Conservation (phyloP, 495 filamentous ascomycete genomes). For the Neurospora sp. region DNA sequence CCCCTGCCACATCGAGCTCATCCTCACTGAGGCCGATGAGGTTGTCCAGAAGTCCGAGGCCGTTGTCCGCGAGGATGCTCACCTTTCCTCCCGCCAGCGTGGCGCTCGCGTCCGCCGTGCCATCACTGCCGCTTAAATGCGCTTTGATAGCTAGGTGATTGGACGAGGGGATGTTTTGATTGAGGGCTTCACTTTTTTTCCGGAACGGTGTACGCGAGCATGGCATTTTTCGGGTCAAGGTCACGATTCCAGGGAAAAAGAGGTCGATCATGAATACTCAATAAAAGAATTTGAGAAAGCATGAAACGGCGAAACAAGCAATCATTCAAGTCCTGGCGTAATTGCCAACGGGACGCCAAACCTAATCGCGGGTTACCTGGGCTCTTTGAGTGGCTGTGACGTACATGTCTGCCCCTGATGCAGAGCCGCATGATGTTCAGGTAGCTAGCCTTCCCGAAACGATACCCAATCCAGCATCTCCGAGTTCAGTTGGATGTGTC, state of each 20-base stretch:
- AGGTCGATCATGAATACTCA: slow-evolving; percentile 30
- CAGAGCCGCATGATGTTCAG: neutral
- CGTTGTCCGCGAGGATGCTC: slow-evolving; percentile 48
- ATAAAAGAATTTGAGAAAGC: slow-evolving; percentile 26
- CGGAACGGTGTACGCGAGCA: slow-evolving; percentile 33
- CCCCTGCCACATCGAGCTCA: slow-evolving; percentile 99
- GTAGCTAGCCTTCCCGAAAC: neutral
- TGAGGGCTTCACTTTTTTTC: slow-evolving; percentile 30
- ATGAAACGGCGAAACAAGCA: slow-evolving; percentile 7
- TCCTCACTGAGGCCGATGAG: slow-evolving; percentile 95
- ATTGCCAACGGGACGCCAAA: neutral
- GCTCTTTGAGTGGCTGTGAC: neutral
- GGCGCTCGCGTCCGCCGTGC: slow-evolving; percentile 65
- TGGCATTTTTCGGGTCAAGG: slow-evolving; percentile 32
- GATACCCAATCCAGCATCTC: neutral
- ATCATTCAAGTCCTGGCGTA: neutral
- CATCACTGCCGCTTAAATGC: slow-evolving; percentile 65
- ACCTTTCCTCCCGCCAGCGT: slow-evolving; percentile 80
- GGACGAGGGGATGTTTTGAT: slow-evolving; percentile 20
- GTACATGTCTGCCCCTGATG: neutral
- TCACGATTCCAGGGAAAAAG: slow-evolving; percentile 28
- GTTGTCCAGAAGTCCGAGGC: slow-evolving; percentile 72
- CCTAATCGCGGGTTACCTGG: neutral
- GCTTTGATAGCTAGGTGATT: slow-evolving; percentile 7
- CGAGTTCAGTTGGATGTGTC: neutral